These are phyloP conservation scores for Kwoniella dendrophila DNA, from an alignment of 768 basidiomycete species.

Conservation along the genomic window DNA sequence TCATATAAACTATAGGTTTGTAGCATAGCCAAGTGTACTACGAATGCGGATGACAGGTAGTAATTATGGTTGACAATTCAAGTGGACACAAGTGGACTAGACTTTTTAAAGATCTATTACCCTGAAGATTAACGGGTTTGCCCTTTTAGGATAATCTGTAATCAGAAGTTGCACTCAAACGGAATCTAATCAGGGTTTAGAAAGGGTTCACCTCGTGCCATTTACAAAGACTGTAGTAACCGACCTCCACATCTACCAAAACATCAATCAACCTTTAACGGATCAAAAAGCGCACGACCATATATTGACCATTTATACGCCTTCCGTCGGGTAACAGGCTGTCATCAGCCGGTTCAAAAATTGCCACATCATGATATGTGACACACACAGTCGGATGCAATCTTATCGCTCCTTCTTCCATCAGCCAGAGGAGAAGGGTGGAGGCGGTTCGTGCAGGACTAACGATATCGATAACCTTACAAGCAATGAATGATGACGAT, in stretches of 20 bases:
- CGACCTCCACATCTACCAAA: not conserved
- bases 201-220: slow-evolving; percentile 7
- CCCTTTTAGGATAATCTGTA: slow-evolving; percentile 4
- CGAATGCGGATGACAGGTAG: slow-evolving; percentile 4
- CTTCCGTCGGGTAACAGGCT: too few relatives aligned
- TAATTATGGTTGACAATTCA: too few relatives aligned
- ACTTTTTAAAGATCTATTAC: slow-evolving; percentile 1
- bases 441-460: slow-evolving; percentile 9
- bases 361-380: slow-evolving; percentile 3
- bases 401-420: not conserved
- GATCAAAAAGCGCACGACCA: too few relatives aligned
- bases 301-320: too few relatives aligned
- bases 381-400: not conserved
- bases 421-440: not conserved
- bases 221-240: too few relatives aligned
- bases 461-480: not conserved
- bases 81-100: slow-evolving; percentile 1
- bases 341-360: too few relatives aligned
- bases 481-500: slow-evolving; percentile 5
- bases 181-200: not conserved
- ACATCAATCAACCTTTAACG: not conserved
- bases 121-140: not conserved
- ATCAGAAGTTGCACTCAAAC: not conserved
- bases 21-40: too few relatives aligned
- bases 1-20: too few relatives aligned